phyloP scores from a whole-genome alignment of 768 basidiomycete genomes.

The Rhodotorula babjevae region DNA sequence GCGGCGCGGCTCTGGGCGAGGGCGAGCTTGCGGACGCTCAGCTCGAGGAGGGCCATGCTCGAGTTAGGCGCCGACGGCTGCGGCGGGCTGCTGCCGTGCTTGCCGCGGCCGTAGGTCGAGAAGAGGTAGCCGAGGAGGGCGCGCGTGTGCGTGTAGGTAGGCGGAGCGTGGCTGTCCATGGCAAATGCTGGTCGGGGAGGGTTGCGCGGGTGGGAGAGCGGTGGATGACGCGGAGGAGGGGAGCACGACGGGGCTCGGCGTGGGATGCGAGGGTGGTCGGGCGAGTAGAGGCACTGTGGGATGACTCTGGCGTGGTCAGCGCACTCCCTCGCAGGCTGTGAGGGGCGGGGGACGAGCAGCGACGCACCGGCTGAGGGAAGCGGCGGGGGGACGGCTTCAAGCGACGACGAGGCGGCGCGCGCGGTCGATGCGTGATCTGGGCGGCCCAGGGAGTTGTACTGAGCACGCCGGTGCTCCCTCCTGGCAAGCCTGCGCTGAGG shows the following conservation, averaged over 20 bases:
- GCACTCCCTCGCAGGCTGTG: too few relatives aligned
- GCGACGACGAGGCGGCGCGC: too few relatives aligned
- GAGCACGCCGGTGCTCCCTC: too few relatives aligned
- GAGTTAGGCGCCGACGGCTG: constrained; percentile 4
- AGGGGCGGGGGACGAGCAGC: too few relatives aligned
- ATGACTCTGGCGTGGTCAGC: too few relatives aligned
- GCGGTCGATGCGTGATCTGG: too few relatives aligned
- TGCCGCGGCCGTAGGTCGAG: constrained; percentile 14
- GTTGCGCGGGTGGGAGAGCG: background rate
- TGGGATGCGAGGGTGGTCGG: too few relatives aligned
- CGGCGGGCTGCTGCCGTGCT: constrained; percentile 7
- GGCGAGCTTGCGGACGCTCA: constrained; percentile 31
- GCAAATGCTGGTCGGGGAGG: background rate
- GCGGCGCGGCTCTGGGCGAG: constrained; percentile 33
- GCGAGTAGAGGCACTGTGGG: too few relatives aligned
- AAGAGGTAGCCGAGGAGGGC: constrained; percentile 32
- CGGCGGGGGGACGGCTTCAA: too few relatives aligned
- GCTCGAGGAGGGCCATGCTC: constrained; percentile 28
- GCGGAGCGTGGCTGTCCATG: background rate
- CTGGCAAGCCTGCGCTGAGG: too few relatives aligned
- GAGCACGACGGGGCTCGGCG: background rate
- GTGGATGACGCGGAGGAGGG: background rate
- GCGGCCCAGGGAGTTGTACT: too few relatives aligned
- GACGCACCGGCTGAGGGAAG: too few relatives aligned
- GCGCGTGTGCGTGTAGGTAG: constrained; percentile 18